Base-by-base conservation (phyloP, 495 filamentous ascomycete species). In the Trichoderma gamsii region DNA sequence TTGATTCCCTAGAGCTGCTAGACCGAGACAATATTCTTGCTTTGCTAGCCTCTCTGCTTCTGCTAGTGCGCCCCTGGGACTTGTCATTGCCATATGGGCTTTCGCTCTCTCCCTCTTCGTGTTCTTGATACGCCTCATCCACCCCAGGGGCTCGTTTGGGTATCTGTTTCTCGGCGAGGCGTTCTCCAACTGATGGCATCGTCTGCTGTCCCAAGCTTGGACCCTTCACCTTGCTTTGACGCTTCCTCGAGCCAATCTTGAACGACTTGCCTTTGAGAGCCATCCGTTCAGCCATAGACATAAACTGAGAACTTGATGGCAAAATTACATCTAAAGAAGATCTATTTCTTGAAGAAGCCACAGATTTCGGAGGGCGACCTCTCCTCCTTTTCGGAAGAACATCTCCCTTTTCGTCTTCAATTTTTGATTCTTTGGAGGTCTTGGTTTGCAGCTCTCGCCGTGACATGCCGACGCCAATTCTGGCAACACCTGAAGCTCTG, bases 231-330 rank as follows among this genome's bases (percentile, higher is more conserved):
- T 15, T 15, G 18, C 2, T 41, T 25, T 46, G n/a, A 6, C 43
- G 32, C 64, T 71, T 77, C 7, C 74, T 71, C 35, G 70, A 68
- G 16, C 72, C 70, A 41, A 81, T 82, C 72, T 77, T 81, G 67
- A 81, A 72, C 59, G 78, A 82, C 69, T 76, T 81, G 52, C 80
- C 80, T 59, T 74, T 76, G 15, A 80, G 69, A 56, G 73, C 77
- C 74, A 80, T 79, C n/a, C 79, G 72, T 35, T 82, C 81, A 43
- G 75, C 75, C 77, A 83, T 77, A 9, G 81, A 82, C 72, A 82
- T 72, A 35, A 76, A 77, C 21, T 63, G 70, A 43, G 64, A 68
- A 63, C 72, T 71, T 16, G 71, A 71, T 12, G 71, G 68, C 69
- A 44, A 4, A n/a, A 41, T 27, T 15, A 43, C 71, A 70, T 71